Evolutionary conservation across 768 basidiomycete genomes (phyloP).

Genomic region (Saitozyma podzolica): DNA sequence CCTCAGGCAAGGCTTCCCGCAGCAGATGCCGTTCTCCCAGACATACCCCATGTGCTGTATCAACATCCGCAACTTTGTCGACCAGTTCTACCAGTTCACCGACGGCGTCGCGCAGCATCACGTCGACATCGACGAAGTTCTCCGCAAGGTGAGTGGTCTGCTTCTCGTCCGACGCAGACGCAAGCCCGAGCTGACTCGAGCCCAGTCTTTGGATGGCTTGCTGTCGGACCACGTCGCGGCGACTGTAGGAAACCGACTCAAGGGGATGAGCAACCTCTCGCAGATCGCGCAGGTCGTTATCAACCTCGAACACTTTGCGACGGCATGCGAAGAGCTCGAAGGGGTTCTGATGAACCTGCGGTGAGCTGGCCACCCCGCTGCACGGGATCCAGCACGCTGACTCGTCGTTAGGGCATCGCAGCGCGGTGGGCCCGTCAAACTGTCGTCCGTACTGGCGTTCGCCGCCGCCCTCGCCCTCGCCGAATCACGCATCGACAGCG

Average conservation of each 20-base stretch:
- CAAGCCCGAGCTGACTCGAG: no score
- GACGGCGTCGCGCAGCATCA: conserved; percentile 92
- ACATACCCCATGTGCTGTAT: conserved; percentile 94
- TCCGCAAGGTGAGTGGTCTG: conserved; percentile 68
- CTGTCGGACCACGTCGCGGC: conserved; percentile 69
- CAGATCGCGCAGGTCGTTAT: conserved; percentile 91
- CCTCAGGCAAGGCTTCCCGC: conserved; percentile 64
- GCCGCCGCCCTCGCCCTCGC: conserved; percentile 68
- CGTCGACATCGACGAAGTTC: conserved; percentile 83
- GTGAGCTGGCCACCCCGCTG: conserved; percentile 52
- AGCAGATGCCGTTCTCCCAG: conserved; percentile 87
- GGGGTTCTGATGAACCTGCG: conserved; percentile 78
- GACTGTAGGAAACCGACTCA: conserved; percentile 71
- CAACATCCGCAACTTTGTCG: conserved; percentile 84
- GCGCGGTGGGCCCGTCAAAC: conserved; percentile 74
- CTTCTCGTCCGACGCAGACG: not conserved
- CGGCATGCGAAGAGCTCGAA: conserved; percentile 79
- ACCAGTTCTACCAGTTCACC: conserved; percentile 93
- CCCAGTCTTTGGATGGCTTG: conserved; percentile 80
- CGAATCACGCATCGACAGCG: conserved; percentile 69
- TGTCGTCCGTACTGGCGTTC: conserved; percentile 66
- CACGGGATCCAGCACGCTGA: not conserved
- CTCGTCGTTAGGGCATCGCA: conserved; percentile 66
- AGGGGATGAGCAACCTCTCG: conserved; percentile 72
- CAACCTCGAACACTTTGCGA: conserved; percentile 88